Percentiles rank a stretch among this genome's conserved stretches.
phyloP scores from a whole-genome alignment of 2,329 filamentous ascomycete genomes.

The Penicillium expansum region DNA sequence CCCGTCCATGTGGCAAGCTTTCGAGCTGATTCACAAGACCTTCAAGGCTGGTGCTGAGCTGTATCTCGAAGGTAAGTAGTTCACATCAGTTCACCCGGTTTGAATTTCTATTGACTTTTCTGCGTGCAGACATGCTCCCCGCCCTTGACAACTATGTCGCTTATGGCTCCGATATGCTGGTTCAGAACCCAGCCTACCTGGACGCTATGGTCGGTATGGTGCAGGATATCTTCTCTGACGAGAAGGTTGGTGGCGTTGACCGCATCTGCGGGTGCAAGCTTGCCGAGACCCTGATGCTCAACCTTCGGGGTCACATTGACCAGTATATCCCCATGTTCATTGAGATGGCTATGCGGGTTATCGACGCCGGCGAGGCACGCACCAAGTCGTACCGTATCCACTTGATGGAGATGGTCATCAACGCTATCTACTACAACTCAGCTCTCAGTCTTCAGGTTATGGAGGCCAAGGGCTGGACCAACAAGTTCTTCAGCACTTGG shows the following conservation, averaged over 20 bases:
- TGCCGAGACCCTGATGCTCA: slow-evolving; percentile 95
- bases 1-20: slow-evolving; percentile 96
- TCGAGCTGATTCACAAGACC: slow-evolving; percentile 91
- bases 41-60: slow-evolving; percentile 97
- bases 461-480: slow-evolving; percentile 92
- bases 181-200: slow-evolving; percentile 81
- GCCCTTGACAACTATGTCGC: slow-evolving; percentile 97
- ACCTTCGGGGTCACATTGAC: slow-evolving; percentile 83
- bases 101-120: slow-evolving; percentile 14
- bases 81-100: background rate
- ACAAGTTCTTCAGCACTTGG: slow-evolving; percentile 98
- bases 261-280: slow-evolving; percentile 97
- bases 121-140: slow-evolving; percentile 76
- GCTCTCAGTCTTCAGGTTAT: slow-evolving; percentile 77
- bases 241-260: slow-evolving; percentile 89
- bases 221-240: slow-evolving; percentile 86
- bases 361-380: slow-evolving; percentile 71
- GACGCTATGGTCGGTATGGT: slow-evolving; percentile 92
- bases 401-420: slow-evolving; percentile 98
- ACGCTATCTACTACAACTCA: slow-evolving; percentile 96
- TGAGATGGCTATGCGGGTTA: slow-evolving; percentile 78
- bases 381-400: slow-evolving; percentile 94
- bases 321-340: slow-evolving; percentile 87
- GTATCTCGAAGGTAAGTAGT: slow-evolving; percentile 67
- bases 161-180: slow-evolving; percentile 77